Evolutionary conservation across 352 stramenopile genomes (phyloP).

Genomic region (Phytophthora sojae): DNA sequence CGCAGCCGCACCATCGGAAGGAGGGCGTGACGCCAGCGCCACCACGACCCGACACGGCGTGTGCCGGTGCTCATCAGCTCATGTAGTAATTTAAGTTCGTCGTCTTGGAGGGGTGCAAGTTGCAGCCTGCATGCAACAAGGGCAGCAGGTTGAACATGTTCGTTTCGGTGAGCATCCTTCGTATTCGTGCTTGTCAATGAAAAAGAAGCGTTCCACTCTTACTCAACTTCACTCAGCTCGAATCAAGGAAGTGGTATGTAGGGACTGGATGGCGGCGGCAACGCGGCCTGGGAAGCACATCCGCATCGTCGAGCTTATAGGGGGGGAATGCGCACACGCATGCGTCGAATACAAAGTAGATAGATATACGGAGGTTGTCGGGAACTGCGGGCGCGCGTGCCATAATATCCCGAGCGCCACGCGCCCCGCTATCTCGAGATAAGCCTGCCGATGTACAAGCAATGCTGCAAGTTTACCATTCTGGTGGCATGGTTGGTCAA

Average conservation of each 20-base stretch:
- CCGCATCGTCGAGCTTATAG: neutral
- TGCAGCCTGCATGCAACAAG: neutral
- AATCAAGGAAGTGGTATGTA: neutral
- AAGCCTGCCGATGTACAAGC: neutral
- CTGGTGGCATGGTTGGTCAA: neutral
- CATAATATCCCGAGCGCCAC: constrained; percentile 2
- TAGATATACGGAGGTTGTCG: neutral
- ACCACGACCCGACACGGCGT: constrained; percentile 9
- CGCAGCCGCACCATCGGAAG: constrained; percentile 15
- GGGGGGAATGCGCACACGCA: neutral
- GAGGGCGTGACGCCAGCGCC: constrained; percentile 18
- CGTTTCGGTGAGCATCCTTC: constrained; percentile 20
- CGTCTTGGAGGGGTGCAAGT: constrained; percentile 19
- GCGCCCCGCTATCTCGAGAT: constrained; percentile 29
- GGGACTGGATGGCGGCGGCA: neutral
- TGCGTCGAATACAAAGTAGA: constrained; percentile 6
- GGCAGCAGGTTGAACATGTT: constrained; percentile 4
- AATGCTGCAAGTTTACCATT: neutral
- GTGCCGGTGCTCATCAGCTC: constrained; percentile 13
- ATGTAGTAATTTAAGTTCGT: constrained; percentile 29
- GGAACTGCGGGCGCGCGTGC: neutral
- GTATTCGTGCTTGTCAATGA: constrained; percentile 5
- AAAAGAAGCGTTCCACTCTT: constrained; percentile 1
- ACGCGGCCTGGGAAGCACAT: neutral
- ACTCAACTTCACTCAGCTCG: constrained; percentile 7